A percentile compares a stretch with the other conserved stretches of the same genome.
Conservation (phyloP, 148 eudicot species). For the Pharnaceum exiguum region DNA sequence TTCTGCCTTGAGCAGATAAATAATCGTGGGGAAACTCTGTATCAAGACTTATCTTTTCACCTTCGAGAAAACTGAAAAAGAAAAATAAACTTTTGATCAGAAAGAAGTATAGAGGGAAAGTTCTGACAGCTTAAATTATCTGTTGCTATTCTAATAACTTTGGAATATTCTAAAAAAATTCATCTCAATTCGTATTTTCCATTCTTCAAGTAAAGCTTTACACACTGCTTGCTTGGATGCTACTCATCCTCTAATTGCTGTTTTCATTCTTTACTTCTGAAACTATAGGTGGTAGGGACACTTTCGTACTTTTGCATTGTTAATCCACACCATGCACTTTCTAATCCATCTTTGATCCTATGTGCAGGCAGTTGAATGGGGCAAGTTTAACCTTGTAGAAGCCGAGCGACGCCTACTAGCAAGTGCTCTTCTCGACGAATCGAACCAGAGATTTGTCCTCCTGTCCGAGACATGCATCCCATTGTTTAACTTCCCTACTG, state of each 20-base stretch:
- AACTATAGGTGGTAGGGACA: too few relatives aligned
- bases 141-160: neutral
- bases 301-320: too few relatives aligned
- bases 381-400: slow-evolving; percentile 56
- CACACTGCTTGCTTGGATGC: slow-evolving; percentile 29
- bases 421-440: slow-evolving; percentile 59
- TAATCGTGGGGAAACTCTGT: too few relatives aligned
- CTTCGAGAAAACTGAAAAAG: too few relatives aligned
- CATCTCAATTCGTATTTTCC: slow-evolving; percentile 8
- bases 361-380: slow-evolving; percentile 34
- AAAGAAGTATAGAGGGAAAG: neutral
- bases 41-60: too few relatives aligned
- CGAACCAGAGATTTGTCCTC: slow-evolving; percentile 67
- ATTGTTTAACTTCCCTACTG: slow-evolving; percentile 46
- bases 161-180: slow-evolving; percentile 9
- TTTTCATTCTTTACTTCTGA: slow-evolving; percentile 24
- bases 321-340: neutral
- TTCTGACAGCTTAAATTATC: neutral
- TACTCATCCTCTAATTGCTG: slow-evolving; percentile 12
- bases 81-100: too few relatives aligned
- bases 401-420: slow-evolving; percentile 70
- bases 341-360: neutral
- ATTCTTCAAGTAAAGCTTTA: neutral
- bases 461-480: slow-evolving; percentile 76
- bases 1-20: too few relatives aligned